Conservation (phyloP, 176 grass and related monocot genomes). For the Zea luxurians region DNA sequence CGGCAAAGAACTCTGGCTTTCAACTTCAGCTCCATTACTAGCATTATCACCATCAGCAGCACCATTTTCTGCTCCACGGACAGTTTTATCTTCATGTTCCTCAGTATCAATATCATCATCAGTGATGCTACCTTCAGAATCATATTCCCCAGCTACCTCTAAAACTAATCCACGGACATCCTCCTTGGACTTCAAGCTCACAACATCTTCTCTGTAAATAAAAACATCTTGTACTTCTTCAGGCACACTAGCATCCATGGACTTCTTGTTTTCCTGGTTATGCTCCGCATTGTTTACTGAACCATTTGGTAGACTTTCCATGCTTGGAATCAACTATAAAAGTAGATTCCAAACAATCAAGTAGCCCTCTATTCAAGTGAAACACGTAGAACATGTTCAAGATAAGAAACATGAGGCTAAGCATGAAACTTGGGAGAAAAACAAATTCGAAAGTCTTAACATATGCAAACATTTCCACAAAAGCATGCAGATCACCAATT, state of each 20-base stretch:
- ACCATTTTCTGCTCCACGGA: slow-evolving; percentile 34
- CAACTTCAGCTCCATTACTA: slow-evolving; percentile 44
- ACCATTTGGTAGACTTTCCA: slow-evolving; percentile 45
- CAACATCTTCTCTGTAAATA: slow-evolving; percentile 85
- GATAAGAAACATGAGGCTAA: slow-evolving; percentile 7
- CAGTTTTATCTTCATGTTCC: slow-evolving; percentile 44
- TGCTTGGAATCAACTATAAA: slow-evolving; percentile 28
- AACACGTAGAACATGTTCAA: slow-evolving; percentile 20
- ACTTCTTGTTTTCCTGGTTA: slow-evolving; percentile 32
- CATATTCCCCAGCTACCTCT: slow-evolving; percentile 82
- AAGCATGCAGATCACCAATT: not conserved
- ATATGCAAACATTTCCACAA: not conserved
- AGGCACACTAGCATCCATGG: slow-evolving; percentile 26
- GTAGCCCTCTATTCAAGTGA: slow-evolving; percentile 31
- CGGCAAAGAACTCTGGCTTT: slow-evolving; percentile 58
- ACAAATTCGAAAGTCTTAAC: not conserved
- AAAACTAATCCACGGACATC: slow-evolving; percentile 68
- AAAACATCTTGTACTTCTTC: slow-evolving; percentile 46
- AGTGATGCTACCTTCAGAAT: slow-evolving; percentile 78
- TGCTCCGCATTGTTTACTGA: slow-evolving; percentile 28
- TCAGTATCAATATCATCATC: slow-evolving; percentile 66
- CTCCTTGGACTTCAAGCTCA: slow-evolving; percentile 55
- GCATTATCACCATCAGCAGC: slow-evolving; percentile 48
- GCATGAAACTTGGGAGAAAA: not conserved
- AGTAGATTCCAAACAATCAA: not conserved